phyloP scores from a whole-genome alignment of 176 grass and related monocot genomes.

The Musa beccarii region DNA sequence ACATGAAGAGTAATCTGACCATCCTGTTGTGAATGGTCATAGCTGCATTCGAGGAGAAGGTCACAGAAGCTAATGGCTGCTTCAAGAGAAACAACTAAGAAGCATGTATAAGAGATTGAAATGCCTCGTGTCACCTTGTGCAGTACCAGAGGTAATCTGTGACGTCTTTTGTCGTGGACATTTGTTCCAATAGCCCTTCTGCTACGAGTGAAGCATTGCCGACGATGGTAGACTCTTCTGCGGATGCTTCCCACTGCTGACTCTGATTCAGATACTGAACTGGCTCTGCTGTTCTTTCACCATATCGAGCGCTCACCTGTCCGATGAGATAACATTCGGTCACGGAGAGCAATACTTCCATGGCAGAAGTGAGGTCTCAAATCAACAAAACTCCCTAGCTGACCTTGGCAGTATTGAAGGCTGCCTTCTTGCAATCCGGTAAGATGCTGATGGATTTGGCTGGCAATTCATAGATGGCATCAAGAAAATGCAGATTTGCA shows the following conservation, averaged over 20 bases:
- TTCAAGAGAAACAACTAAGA: no score
- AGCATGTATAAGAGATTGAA: not conserved
- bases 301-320: conserved; percentile 56
- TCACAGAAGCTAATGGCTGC: not conserved
- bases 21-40: conserved; percentile 32
- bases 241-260: conserved; percentile 46
- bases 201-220: conserved; percentile 17
- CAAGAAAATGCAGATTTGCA: conserved; percentile 35
- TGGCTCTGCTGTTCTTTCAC: conserved; percentile 37
- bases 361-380: no score
- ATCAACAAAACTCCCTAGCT: not conserved
- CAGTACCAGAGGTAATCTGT: conserved; percentile 98
- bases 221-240: conserved; percentile 38
- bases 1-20: conserved; percentile 35
- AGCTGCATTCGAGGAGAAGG: conserved; percentile 53
- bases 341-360: no score
- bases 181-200: conserved; percentile 64
- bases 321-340: not conserved
- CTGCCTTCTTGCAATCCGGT: conserved; percentile 40
- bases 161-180: conserved; percentile 62
- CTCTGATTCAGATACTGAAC: conserved; percentile 37
- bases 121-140: conserved; percentile 31
- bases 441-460: conserved; percentile 73
- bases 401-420: conserved; percentile 76
- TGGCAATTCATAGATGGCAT: conserved; percentile 36